Percentiles rank a stretch among this genome's conserved stretches.
These are phyloP conservation scores for Phytophthora sp. DNA, from an alignment of 352 stramenopile species.

Conservation along the genomic window DNA sequence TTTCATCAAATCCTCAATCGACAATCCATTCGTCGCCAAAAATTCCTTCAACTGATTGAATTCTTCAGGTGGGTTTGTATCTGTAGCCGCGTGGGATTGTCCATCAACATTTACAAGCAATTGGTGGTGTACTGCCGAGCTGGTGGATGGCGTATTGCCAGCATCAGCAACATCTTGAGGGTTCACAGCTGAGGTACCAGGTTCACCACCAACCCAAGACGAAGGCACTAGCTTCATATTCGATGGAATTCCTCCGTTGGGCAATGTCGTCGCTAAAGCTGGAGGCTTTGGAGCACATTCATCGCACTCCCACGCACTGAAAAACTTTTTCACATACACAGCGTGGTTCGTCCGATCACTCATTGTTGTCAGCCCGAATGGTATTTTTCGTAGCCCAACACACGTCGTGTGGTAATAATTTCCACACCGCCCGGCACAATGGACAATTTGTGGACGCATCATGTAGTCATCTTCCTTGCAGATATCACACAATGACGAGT, in stretches of 20 bases:
- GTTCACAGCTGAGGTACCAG: slow-evolving; percentile 16
- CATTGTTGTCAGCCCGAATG: slow-evolving; percentile 83
- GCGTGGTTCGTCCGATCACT: slow-evolving; percentile 82
- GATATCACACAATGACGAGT: slow-evolving; percentile 47
- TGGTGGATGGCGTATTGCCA: background rate
- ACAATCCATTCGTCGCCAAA: slow-evolving; percentile 62
- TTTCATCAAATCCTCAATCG: slow-evolving; percentile 74
- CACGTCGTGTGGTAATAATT: slow-evolving; percentile 79
- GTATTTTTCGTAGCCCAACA: slow-evolving; percentile 78
- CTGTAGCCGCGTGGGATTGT: slow-evolving; percentile 2
- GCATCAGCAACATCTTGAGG: slow-evolving; percentile 32
- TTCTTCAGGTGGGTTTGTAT: slow-evolving; percentile 28
- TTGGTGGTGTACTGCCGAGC: background rate
- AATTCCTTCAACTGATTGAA: slow-evolving; percentile 72
- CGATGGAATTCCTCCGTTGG: slow-evolving; percentile 31
- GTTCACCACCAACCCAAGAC: slow-evolving; percentile 39
- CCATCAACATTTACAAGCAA: slow-evolving; percentile 4
- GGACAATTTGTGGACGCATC: slow-evolving; percentile 77
- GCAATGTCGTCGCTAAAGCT: background rate
- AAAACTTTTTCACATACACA: slow-evolving; percentile 87
- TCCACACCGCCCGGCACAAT: slow-evolving; percentile 53
- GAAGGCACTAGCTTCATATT: slow-evolving; percentile 60
- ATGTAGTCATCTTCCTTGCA: slow-evolving; percentile 88
- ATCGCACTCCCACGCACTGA: slow-evolving; percentile 78
- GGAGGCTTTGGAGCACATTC: slow-evolving; percentile 41